phyloP scores from a whole-genome alignment of 1,284 basidiomycete species.

The Pholiota adiposa region DNA sequence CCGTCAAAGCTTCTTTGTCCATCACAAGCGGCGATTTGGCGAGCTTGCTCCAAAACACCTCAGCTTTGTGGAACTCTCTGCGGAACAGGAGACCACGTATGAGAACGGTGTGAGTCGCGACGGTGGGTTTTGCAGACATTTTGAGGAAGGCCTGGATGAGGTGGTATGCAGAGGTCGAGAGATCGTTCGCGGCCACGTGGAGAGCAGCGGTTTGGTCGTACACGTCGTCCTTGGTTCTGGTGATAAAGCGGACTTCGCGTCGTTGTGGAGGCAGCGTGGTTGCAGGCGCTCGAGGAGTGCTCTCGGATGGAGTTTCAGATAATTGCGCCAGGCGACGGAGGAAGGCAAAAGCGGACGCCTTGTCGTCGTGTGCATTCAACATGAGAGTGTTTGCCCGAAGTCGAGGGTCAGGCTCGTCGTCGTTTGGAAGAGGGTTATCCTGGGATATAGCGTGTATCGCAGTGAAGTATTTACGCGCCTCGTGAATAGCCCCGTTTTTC shows the following conservation, averaged over 20 bases:
- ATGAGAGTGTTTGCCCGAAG: conserved; percentile 37
- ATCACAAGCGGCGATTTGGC: conserved; percentile 39
- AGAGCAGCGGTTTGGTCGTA: conserved; percentile 41
- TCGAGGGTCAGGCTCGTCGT: conserved; percentile 16
- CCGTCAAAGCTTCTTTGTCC: conserved; percentile 51
- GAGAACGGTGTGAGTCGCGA: conserved; percentile 50
- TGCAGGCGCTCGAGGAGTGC: neutral
- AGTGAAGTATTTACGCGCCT: conserved; percentile 43
- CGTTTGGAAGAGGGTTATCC: conserved; percentile 10
- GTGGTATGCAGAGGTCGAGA: conserved; percentile 27
- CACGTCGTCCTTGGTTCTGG: conserved; percentile 28
- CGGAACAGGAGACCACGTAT: conserved; percentile 56
- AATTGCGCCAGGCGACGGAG: conserved; percentile 35
- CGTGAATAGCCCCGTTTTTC: conserved; percentile 42
- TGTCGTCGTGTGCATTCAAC: conserved; percentile 42
- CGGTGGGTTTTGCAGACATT: conserved; percentile 38
- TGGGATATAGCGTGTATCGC: conserved; percentile 35
- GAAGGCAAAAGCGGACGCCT: conserved; percentile 51
- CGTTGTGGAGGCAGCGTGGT: conserved; percentile 2
- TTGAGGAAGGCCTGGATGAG: conserved; percentile 45
- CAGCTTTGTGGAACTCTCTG: conserved; percentile 40
- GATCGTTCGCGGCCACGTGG: conserved; percentile 37
- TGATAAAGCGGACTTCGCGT: conserved; percentile 15
- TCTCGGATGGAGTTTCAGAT: neutral
- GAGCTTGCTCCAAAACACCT: conserved; percentile 50